Base-by-base conservation (phyloP, 495 filamentous ascomycete genomes). In the Trichoderma asperelloides region DNA sequence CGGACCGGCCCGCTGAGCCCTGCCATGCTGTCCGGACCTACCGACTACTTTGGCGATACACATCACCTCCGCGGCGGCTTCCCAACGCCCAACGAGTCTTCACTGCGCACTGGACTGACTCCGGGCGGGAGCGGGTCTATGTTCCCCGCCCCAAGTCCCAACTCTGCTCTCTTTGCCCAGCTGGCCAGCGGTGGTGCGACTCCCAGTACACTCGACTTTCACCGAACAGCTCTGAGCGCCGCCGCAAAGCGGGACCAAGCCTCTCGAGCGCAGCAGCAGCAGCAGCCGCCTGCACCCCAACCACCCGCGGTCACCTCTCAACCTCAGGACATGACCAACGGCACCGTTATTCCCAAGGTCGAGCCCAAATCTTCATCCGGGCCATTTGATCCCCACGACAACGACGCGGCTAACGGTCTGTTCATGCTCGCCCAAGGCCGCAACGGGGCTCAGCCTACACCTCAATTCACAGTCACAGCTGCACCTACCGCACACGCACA, bases 61-160 rank as follows among this genome's bases (percentile, higher is more conserved):
- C 87, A 88, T 72, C 90, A 94, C 74, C 85, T 96, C 66, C 82
- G 91, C 69, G 88, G 90, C 64, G 85, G 89, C 40, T 96, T 98
- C 74, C 89, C 89, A n/a, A 98, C 95, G 2, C 96, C 95, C 3
- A 97, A 98, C 86, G 95, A 98, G 78, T 97, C 93, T 0, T 96
- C 92, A 2, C 81, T 98, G 21, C 86, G 95, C 51, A 95, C 91
- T 21, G 95, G 95, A 63, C 77, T 98, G 68, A 98, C 96, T 40
- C 95, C 95, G 21, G 95, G 95, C 64, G 95, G 95, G 51, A 92
- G 94, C 72, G 95, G 95, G 68, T 96, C 94, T 73, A 97, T 98
- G 90, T 98, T 98, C 81, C 92, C 93, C 39, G 90, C 88, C 39
- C 91, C 93, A 5, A 93, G 91, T 73, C 95, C 95, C 21, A 94